Evolutionary conservation across 2,329 filamentous ascomycete species (phyloP), one percentile per base, ranked within the genome.

Genomic region (Colletotrichum orbiculare): DNA sequence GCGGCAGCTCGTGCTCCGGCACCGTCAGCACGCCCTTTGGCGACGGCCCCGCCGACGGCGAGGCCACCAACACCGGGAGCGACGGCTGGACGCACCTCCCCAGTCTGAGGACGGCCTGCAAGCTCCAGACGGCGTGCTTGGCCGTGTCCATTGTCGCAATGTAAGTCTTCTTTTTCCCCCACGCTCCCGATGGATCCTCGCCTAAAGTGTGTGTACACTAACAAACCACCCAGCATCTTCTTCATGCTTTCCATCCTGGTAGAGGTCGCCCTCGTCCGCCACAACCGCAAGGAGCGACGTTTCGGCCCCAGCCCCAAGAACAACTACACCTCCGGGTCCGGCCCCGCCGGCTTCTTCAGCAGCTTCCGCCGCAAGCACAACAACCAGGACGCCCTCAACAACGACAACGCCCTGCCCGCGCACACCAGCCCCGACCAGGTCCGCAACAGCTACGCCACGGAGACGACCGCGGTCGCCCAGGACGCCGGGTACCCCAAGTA

Each of bases 71-170:
- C 25, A 79, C 79, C 65, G 79, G 83, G n/a, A 78, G 81, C 47
- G 80, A 80, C 70, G 81, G 81, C 41, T 86, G 87, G 66, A 80
- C 78, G 15, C 70, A 71, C 9, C 73, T 86, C 49, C 84, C 85
- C 2, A 83, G 76, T 50, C 83, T 81, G 66, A 74, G 72, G 43
- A 76, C 77, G 8, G 88, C 90, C 1, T 97, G 94, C 81, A 83
- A 83, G 64, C 81, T 97, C 70, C 88, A 97, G 78, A 92, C 89
- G 54, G 93, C 90, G 48, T 86, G 83, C 66, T 89, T 97, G 69
- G 91, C 92, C 4, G 89, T 96, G 13, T 82, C 94, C 37, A 91
- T 97, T 66, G 86, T 94, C 61, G 91, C 85, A 73, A 88, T 91
- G 89, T 94, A 82, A 79, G 82, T 67, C 8, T 7, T 38, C 12